Conservation (phyloP, 441 rosid species). For the Euphorbia schlechtendalii region DNA sequence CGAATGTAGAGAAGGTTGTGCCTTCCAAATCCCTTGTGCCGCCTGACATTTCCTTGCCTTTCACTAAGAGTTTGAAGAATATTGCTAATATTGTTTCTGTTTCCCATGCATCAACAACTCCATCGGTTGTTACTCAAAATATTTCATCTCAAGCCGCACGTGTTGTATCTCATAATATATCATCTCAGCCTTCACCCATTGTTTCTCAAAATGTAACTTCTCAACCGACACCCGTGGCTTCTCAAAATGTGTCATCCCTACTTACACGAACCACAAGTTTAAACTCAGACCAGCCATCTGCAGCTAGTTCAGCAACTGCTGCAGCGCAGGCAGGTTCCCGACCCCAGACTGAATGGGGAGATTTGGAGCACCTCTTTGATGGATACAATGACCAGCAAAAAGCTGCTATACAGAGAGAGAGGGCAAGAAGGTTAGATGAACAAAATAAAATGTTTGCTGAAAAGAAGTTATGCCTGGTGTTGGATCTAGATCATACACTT, state of each 20-base stretch:
- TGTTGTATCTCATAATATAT: too few species aligned
- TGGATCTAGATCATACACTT: conserved; percentile 99
- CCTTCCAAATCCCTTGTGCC: conserved; percentile 33
- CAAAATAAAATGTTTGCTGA: conserved; percentile 93
- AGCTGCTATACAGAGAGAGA: conserved; percentile 91
- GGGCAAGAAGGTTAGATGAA: conserved; percentile 86
- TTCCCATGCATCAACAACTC: conserved; percentile 39
- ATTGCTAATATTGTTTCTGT: conserved; percentile 53
- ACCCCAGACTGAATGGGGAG: conserved; percentile 68
- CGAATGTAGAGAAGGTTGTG: conserved; percentile 27
- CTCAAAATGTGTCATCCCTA: conserved; percentile 37
- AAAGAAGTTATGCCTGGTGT: conserved; percentile 86
- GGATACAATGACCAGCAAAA: conserved; percentile 81
- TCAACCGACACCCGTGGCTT: conserved; percentile 32
- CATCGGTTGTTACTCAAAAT: conserved; percentile 34
- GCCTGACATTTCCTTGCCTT: conserved; percentile 56
- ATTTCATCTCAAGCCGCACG: conserved; percentile 27
- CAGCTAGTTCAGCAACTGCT: conserved; percentile 31
- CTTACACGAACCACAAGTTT: conserved; percentile 29
- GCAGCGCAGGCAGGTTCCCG: conserved; percentile 35
- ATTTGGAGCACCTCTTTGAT: conserved; percentile 86
- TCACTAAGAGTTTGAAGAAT: conserved; percentile 62
- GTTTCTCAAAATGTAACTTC: too few species aligned
- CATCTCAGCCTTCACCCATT: too few species aligned
- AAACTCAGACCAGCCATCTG: conserved; percentile 32